Percentiles rank a stretch among this genome's conserved stretches.
Conservation (phyloP, 2,329 filamentous ascomycete genomes). For the Trichoderma sp. region DNA sequence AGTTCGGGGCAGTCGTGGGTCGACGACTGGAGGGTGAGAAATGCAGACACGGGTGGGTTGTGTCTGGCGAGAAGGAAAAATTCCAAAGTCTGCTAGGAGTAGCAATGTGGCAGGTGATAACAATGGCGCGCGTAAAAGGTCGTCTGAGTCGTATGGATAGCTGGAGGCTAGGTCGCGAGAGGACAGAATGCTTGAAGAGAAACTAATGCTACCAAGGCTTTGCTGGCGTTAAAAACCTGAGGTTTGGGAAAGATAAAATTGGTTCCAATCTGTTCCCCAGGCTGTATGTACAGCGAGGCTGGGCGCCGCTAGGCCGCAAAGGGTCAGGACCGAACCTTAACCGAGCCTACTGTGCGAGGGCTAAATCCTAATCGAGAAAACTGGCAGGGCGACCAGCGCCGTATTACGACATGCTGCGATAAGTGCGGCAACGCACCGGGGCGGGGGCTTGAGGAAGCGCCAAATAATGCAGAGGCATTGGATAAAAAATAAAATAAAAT, state of each 20-base stretch:
- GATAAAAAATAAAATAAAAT: background rate
- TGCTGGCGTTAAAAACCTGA: constrained; percentile 38
- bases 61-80: background rate
- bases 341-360: constrained; percentile 34
- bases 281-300: constrained; percentile 20
- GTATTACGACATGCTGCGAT: constrained; percentile 18
- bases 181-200: constrained; percentile 24
- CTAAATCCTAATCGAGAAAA: constrained; percentile 36
- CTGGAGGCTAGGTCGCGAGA: constrained; percentile 24
- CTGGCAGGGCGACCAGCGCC: background rate
- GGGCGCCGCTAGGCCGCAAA: constrained; percentile 27
- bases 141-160: constrained; percentile 15
- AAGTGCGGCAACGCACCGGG: constrained; percentile 2
- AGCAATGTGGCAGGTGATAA: background rate
- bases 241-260: constrained; percentile 36
- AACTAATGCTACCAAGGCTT: constrained; percentile 21
- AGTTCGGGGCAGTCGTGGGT: constrained; percentile 11
- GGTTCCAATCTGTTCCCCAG: constrained; percentile 28
- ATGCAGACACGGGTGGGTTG: constrained; percentile 18
- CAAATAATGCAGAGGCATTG: background rate
- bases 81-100: constrained; percentile 3
- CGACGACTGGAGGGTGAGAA: constrained; percentile 8
- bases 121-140: constrained; percentile 17
- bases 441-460: background rate
- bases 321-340: constrained; percentile 33